Conservation (phyloP, 768 basidiomycete species). For the Russula brevipes region DNA sequence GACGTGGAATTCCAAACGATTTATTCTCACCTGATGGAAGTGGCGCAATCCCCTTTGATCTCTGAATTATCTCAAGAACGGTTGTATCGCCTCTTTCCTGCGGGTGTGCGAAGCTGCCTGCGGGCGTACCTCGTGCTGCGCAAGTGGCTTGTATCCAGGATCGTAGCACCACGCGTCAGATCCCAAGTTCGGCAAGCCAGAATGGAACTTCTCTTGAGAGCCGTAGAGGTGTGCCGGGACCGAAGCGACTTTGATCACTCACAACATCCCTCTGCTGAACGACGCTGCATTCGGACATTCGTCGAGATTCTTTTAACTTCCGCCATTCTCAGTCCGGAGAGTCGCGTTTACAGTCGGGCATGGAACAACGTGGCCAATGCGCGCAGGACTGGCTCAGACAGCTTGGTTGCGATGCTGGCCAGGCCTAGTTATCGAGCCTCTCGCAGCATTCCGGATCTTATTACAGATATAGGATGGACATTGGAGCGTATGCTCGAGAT, state of each 20-base stretch:
- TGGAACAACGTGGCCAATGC: conserved; percentile 69
- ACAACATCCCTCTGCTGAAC: conserved; percentile 42
- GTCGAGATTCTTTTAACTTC: conserved; percentile 72
- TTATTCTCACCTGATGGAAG: conserved; percentile 64
- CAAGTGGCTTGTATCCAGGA: conserved; percentile 71
- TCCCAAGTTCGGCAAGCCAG: conserved; percentile 59
- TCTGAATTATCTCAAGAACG: conserved; percentile 65
- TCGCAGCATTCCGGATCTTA: conserved; percentile 46
- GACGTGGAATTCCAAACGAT: conserved; percentile 75
- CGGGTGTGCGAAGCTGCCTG: conserved; percentile 68
- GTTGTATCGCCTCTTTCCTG: conserved; percentile 69
- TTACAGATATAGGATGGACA: conserved; percentile 78
- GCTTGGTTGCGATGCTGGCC: conserved; percentile 51
- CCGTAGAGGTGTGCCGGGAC: conserved; percentile 67
- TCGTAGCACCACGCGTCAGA: conserved; percentile 61
- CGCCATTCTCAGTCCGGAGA: conserved; percentile 74
- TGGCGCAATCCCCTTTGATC: conserved; percentile 67
- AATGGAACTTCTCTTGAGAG: conserved; percentile 66
- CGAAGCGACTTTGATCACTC: conserved; percentile 43
- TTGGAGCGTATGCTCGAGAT: conserved; percentile 78
- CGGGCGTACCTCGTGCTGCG: conserved; percentile 71
- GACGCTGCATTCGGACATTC: conserved; percentile 70
- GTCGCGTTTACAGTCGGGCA: conserved; percentile 68
- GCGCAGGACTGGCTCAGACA: conserved; percentile 60
- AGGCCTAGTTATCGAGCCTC: conserved; percentile 40